Percentiles rank a stretch among this genome's conserved stretches.
Evolutionary conservation across 345 rosid species (phyloP).

Genomic region (Erucastrum elatum): DNA sequence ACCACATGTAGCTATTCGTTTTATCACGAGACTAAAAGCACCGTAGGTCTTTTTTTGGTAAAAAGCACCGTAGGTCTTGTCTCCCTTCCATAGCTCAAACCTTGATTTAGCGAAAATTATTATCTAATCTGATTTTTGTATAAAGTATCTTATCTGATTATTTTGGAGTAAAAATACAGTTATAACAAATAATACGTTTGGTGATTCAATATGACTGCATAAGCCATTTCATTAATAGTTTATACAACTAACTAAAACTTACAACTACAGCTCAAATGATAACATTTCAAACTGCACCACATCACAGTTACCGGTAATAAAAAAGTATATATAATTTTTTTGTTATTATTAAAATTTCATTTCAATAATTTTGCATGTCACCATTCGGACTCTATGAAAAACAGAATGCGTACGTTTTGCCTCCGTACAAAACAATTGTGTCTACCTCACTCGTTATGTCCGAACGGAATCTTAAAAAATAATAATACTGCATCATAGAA

Average conservation of each 20-base stretch:
- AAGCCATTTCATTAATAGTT: background rate
- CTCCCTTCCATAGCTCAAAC: background rate
- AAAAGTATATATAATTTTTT: too few species aligned
- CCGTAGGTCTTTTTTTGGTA: too few species aligned
- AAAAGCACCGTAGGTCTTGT: slow-evolving; percentile 3
- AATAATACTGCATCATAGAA: background rate
- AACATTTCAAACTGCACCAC: too few species aligned
- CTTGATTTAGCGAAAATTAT: background rate
- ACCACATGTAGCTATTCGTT: slow-evolving; percentile 6
- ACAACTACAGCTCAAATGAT: background rate
- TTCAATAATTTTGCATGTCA: too few species aligned
- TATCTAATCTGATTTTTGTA: slow-evolving; percentile 1
- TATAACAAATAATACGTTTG: background rate
- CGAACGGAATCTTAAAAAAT: slow-evolving; percentile 29
- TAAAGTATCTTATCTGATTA: background rate
- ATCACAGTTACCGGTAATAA: too few species aligned
- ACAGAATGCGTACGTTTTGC: slow-evolving; percentile 10
- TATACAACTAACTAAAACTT: background rate
- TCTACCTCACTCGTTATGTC: background rate
- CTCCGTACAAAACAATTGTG: slow-evolving; percentile 29
- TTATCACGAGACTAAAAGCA: slow-evolving; percentile 12
- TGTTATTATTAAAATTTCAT: too few species aligned
- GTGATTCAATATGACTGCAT: background rate
- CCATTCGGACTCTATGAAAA: too few species aligned
- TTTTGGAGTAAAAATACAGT: background rate